A percentile compares a stretch with the other conserved stretches of the same genome.
Conservation (phyloP, 305 asterid genomes). For the Striga hermonthica region DNA sequence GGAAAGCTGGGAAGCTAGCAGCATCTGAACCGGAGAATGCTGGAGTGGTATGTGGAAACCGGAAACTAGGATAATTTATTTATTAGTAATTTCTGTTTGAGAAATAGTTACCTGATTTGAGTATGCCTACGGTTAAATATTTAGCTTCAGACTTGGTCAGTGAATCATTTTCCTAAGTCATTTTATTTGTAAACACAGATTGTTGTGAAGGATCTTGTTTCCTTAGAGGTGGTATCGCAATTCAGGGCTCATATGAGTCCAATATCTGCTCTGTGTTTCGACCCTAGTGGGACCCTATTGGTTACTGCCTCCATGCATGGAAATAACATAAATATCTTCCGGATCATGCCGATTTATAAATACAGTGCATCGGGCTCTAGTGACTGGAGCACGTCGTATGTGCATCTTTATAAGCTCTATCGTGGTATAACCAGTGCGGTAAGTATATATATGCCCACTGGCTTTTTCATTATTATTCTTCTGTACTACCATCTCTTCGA, state of each 20-base stretch:
- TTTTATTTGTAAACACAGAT: constrained; percentile 44
- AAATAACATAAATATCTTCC: constrained; percentile 55
- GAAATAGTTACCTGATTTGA: constrained; percentile 4
- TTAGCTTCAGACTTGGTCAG: neutral
- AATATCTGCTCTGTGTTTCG: constrained; percentile 70
- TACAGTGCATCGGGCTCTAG: constrained; percentile 50
- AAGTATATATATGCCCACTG: constrained; percentile 35
- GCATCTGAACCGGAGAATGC: constrained; percentile 78
- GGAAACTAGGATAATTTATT: constrained; percentile 20
- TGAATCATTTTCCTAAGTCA: constrained; percentile 11
- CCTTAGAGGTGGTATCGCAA: constrained; percentile 57
- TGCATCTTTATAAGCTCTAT: constrained; percentile 86
- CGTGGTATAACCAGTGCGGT: constrained; percentile 97
- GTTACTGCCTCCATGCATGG: constrained; percentile 81
- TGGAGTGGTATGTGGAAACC: constrained; percentile 64
- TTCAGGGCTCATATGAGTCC: constrained; percentile 80
- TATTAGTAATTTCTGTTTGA: neutral
- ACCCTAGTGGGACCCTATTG: constrained; percentile 70
- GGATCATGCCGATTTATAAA: constrained; percentile 53
- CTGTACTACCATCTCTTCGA: constrained; percentile 22
- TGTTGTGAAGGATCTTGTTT: constrained; percentile 59
- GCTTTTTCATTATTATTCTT: constrained; percentile 11
- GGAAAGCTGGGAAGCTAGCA: constrained; percentile 72
- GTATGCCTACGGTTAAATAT: neutral
- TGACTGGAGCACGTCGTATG: constrained; percentile 81